These are phyloP conservation scores for Tympanopsis confertula DNA, from an alignment of 2,329 filamentous ascomycete species.

Conservation along the genomic window DNA sequence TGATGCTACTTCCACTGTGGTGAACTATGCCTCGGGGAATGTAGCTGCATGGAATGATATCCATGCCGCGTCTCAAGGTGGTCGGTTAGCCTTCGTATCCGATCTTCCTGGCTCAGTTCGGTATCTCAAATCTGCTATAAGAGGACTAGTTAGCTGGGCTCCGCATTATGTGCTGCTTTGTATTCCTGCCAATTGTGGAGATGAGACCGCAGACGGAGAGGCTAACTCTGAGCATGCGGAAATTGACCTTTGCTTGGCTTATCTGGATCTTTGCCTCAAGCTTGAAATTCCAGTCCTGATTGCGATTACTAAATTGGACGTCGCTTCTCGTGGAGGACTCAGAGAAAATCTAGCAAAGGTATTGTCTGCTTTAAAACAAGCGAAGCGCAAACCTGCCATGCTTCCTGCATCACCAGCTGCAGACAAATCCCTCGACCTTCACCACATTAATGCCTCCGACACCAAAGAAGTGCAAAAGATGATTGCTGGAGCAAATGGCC, in stretches of 20 bases:
- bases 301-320: slow-evolving; percentile 80
- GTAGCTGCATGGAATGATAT: slow-evolving; percentile 92
- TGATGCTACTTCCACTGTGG: slow-evolving; percentile 26
- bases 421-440: slow-evolving; percentile 36
- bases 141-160: slow-evolving; percentile 87
- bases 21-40: slow-evolving; percentile 80
- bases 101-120: slow-evolving; percentile 87
- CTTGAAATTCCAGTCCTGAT: slow-evolving; percentile 68
- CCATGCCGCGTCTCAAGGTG: slow-evolving; percentile 63
- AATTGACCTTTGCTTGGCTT: slow-evolving; percentile 64
- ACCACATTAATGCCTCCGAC: slow-evolving; percentile 42
- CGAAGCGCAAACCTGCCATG: slow-evolving; percentile 63
- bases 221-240: slow-evolving; percentile 42
- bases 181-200: slow-evolving; percentile 66
- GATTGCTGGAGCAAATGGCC: slow-evolving; percentile 29
- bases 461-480: slow-evolving; percentile 43
- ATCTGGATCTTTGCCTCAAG: slow-evolving; percentile 76
- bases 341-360: slow-evolving; percentile 62
- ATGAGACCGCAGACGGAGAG: slow-evolving; percentile 23
- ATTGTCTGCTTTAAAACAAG: slow-evolving; percentile 65
- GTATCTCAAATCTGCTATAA: slow-evolving; percentile 77
- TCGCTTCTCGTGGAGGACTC: slow-evolving; percentile 64
- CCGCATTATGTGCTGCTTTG: slow-evolving; percentile 90
- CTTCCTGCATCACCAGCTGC: slow-evolving; percentile 37
- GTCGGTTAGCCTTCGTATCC: slow-evolving; percentile 74